These are phyloP conservation scores for Citrus trifoliata DNA, from an alignment of 345 rosid genomes.

Conservation along the genomic window DNA sequence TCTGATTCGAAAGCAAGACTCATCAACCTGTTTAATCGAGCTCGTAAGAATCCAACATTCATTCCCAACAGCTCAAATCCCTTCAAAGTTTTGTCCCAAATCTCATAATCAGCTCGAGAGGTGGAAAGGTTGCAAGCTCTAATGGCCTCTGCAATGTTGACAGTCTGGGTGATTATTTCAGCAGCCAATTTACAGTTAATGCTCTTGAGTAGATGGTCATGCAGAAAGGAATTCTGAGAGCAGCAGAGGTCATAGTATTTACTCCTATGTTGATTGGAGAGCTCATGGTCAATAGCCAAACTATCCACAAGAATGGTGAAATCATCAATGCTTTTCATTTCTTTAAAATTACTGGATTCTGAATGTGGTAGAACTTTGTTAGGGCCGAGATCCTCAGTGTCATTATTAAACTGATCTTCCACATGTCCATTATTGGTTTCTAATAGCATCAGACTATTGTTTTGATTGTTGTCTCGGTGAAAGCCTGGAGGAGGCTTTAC, in stretches of 20 bases:
- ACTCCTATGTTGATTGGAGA: slow-evolving; percentile 28
- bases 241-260: slow-evolving; percentile 43
- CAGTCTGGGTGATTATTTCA: slow-evolving; percentile 45
- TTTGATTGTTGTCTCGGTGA: slow-evolving; percentile 16
- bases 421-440: slow-evolving; percentile 5
- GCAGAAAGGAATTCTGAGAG: slow-evolving; percentile 40
- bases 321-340: slow-evolving; percentile 22
- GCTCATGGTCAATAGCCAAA: slow-evolving; percentile 29
- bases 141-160: slow-evolving; percentile 45
- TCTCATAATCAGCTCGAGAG: slow-evolving; percentile 28
- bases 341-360: slow-evolving; percentile 23
- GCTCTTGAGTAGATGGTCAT: slow-evolving; percentile 35
- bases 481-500: slow-evolving; percentile 7
- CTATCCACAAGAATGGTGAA: slow-evolving; percentile 30
- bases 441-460: slow-evolving; percentile 11
- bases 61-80: slow-evolving; percentile 53
- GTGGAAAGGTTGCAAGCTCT: slow-evolving; percentile 30
- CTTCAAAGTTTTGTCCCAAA: slow-evolving; percentile 46
- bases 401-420: slow-evolving; percentile 6
- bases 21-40: slow-evolving; percentile 31
- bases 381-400: background rate
- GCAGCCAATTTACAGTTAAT: slow-evolving; percentile 42
- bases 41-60: slow-evolving; percentile 39
- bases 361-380: slow-evolving; percentile 15
- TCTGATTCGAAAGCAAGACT: slow-evolving; percentile 27